Evolutionary conservation across 305 asterid genomes (phyloP).

Genomic region (Fraxinus floribunda): DNA sequence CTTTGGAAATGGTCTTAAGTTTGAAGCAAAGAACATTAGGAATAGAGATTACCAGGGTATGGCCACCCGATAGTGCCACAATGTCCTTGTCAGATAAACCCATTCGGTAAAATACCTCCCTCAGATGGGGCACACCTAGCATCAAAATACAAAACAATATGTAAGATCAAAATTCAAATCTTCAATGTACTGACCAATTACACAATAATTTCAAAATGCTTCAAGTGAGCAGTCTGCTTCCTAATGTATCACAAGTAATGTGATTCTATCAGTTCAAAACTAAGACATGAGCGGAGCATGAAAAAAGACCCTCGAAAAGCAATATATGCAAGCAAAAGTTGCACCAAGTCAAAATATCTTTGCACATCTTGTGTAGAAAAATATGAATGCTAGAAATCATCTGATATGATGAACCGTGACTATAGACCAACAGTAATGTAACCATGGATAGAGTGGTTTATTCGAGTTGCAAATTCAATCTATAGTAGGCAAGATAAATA

Average conservation of each 20-base stretch:
- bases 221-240: not conserved
- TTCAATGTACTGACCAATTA: not conserved
- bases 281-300: slow-evolving; percentile 9
- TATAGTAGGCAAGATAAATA: not conserved
- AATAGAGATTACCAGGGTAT: slow-evolving; percentile 63
- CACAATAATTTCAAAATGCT: slow-evolving; percentile 13
- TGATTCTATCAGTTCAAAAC: slow-evolving; percentile 16
- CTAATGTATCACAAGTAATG: slow-evolving; percentile 19
- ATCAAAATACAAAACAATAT: slow-evolving; percentile 24
- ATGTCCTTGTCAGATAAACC: slow-evolving; percentile 90
- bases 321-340: not conserved
- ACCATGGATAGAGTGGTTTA: not conserved
- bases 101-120: slow-evolving; percentile 82
- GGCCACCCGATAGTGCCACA: slow-evolving; percentile 92
- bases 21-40: not conserved
- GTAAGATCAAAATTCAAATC: slow-evolving; percentile 14
- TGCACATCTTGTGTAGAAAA: not conserved
- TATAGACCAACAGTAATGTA: not conserved
- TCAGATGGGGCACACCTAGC: slow-evolving; percentile 81
- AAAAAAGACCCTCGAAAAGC: slow-evolving; percentile 2
- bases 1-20: not conserved
- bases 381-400: not conserved
- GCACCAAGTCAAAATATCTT: slow-evolving; percentile 5
- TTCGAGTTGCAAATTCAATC: not conserved
- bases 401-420: not conserved